Percentiles rank a stretch among this genome's conserved stretches.
Evolutionary conservation across 805 yeast species (phyloP).

Genomic region (Wickerhamiella siamensis): DNA sequence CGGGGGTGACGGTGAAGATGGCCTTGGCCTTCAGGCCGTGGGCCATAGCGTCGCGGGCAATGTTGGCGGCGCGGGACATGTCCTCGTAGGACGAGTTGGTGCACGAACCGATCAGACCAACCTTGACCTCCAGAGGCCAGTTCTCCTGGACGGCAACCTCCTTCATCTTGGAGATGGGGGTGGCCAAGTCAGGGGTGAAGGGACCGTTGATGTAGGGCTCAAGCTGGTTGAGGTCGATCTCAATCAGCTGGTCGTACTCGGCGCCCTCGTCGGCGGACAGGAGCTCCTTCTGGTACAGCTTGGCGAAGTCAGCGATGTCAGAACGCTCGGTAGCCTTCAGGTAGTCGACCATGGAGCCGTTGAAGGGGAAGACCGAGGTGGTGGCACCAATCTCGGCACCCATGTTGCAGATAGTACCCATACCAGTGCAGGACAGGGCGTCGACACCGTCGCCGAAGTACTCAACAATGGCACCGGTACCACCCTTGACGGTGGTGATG

Average conservation of each 20-base stretch:
- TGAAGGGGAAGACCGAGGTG: constrained; percentile 94
- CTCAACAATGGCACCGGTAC: constrained; percentile 93
- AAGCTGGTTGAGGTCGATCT: constrained; percentile 68
- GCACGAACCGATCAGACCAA: constrained; percentile 95
- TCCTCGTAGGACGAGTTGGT: constrained; percentile 97
- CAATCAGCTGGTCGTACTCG: constrained; percentile 83
- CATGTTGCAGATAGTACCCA: constrained; percentile 99
- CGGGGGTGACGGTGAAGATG: constrained; percentile 92
- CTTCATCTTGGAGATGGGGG: constrained; percentile 76
- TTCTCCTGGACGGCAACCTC: constrained; percentile 51
- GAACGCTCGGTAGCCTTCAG: constrained; percentile 76
- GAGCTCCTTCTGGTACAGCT: constrained; percentile 37
- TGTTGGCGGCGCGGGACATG: constrained; percentile 90
- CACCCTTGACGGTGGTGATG: constrained; percentile 90
- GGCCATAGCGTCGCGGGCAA: constrained; percentile 71
- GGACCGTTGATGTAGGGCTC: constrained; percentile 98
- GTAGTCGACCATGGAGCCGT: constrained; percentile 76
- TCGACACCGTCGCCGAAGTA: constrained; percentile 93
- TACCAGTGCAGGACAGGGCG: constrained; percentile 90
- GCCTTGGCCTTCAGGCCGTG: constrained; percentile 83
- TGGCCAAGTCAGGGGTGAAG: constrained; percentile 93
- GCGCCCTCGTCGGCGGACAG: constrained; percentile 77
- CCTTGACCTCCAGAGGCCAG: constrained; percentile 81
- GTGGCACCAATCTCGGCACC: constrained; percentile 99
- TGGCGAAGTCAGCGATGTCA: constrained; percentile 70